Evolutionary conservation across 306 rosid species (phyloP).

Genomic region (Malus sylvestris): DNA sequence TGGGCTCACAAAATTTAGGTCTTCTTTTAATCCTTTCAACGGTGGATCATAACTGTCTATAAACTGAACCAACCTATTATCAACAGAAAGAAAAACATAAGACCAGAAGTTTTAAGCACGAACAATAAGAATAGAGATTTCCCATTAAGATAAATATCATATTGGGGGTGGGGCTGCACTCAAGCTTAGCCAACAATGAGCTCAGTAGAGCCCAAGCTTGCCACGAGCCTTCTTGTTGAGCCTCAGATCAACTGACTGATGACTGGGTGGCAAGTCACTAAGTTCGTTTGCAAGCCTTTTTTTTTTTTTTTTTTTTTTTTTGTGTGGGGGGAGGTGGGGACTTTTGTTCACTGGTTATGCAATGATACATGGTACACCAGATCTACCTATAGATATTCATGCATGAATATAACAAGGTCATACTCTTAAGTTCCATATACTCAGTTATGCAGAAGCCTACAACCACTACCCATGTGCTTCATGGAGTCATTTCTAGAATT

Average conservation of each 20-base stretch:
- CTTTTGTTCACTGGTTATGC: neutral
- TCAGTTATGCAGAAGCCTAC: neutral
- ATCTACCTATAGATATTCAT: neutral
- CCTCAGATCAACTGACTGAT: too few species aligned
- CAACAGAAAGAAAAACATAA: constrained; percentile 22
- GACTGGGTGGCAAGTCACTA: neutral
- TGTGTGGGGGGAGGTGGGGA: neutral
- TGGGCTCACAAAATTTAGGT: constrained; percentile 95
- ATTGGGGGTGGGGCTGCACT: neutral
- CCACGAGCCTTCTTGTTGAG: too few species aligned
- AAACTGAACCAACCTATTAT: constrained; percentile 81
- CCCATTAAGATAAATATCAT: neutral
- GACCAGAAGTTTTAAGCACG: constrained; percentile 7
- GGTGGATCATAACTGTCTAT: constrained; percentile 96
- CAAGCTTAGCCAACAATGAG: neutral
- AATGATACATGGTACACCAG: neutral
- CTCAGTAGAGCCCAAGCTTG: too few species aligned
- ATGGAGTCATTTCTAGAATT: neutral
- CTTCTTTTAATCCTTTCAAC: constrained; percentile 89
- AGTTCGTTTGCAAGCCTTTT: neutral
- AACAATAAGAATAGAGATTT: neutral
- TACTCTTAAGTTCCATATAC: neutral
- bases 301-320: too few species aligned
- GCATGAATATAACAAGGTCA: neutral
- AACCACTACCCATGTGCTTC: neutral